Evolutionary conservation across 305 asterid species (phyloP).

Genomic region (Solanum hybrid): DNA sequence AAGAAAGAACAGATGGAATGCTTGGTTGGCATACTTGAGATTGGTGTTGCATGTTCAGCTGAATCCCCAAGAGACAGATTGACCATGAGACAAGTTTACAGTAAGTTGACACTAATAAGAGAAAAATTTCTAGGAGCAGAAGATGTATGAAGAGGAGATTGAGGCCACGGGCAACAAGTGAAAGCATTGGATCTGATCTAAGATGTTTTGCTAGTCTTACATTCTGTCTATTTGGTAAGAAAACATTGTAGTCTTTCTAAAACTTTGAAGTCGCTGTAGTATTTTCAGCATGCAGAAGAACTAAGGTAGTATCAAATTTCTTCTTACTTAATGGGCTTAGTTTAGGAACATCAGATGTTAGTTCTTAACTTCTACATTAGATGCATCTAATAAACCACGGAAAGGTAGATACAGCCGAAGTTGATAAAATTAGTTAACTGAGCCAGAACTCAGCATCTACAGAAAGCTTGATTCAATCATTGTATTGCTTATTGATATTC

Average conservation of each 20-base stretch:
- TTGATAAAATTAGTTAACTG: not conserved
- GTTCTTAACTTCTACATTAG: not conserved
- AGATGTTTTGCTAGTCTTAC: not conserved
- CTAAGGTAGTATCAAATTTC: not conserved
- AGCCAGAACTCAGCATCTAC: not conserved
- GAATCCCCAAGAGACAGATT: conserved; percentile 9
- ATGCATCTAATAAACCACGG: not conserved
- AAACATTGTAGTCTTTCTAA: not conserved
- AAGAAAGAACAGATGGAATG: not conserved
- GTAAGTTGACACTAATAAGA: conserved; percentile 12
- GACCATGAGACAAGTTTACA: conserved; percentile 15
- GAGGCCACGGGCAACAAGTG: not conserved
- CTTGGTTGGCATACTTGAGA: conserved; percentile 15
- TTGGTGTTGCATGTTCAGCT: conserved; percentile 28
- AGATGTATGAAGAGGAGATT: not conserved
- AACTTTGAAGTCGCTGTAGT: not conserved
- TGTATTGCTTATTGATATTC: not conserved
- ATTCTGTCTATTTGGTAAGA: not conserved
- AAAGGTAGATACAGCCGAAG: not conserved
- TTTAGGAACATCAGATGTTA: not conserved
- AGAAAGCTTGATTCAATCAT: not conserved
- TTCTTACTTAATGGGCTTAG: not conserved
- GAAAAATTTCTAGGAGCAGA: not conserved
- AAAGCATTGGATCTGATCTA: not conserved
- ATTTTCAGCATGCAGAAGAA: not conserved